Base-by-base conservation (phyloP, 1,284 basidiomycete genomes). In the Schizophyllum amplum region DNA sequence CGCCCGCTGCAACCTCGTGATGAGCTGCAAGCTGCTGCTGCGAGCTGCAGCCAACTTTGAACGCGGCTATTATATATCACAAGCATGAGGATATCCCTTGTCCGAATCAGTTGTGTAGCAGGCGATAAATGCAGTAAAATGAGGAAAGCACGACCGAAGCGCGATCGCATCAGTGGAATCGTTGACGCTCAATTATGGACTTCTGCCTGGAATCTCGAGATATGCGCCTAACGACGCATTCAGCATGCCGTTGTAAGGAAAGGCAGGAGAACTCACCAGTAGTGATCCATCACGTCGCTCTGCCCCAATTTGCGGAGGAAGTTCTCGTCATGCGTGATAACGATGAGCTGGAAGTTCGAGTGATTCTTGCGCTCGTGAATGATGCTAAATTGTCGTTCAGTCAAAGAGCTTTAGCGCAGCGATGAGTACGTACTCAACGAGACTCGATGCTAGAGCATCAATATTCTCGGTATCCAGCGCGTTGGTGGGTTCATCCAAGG, bases 401-500 rank as follows among this genome's bases (percentile, higher is more conserved):
- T 23, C 56, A 58, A 54, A 53, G 42, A 50, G 52, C 21, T 27
- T 50, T 24, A 57, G 51, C 4, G 15, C 48, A 47, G 42, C 24
- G 21, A 7, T 55, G 25, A 57, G 26, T 15, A 78, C 92, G 69
- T 65, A 94, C 93, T 98, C 95, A 6, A 95, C 87, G 21, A 99
- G 80, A 64, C 94, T 92, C 47, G 82, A 81, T 5, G 97, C 96
- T 15, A 99, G 77, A 4, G 95, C 94, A 66, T 95, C 90, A 62
- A 99, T 96, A 67, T 98, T 99, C 71, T 98, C 95, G 23, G 87
- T 85, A 68, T 99, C 97, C 47, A 99, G 75, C 49, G 97, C 98
- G 59, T 98, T 99, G 22, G 97, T 99, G 11, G 97, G 97, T 72
- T 99, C 97, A 67, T 99, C 97, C 54, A 99, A 76, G 0, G 97